Evolutionary conservation across 1,284 basidiomycete species (phyloP), one percentile per base, ranked within the genome.

Genomic region (Pseudozyma flocculosa): DNA sequence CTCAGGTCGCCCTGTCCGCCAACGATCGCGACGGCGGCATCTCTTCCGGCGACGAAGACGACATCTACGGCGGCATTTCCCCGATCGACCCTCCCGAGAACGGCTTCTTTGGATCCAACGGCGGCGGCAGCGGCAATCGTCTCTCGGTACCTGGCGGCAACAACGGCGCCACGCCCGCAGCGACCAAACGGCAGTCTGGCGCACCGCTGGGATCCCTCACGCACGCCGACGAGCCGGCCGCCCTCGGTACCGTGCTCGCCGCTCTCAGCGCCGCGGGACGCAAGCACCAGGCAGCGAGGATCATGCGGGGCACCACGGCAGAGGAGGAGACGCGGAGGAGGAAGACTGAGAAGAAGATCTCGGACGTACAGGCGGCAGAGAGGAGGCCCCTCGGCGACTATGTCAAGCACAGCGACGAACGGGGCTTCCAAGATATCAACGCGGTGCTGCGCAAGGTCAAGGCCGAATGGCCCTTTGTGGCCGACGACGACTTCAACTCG

Each of bases 401-500:
- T 37, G 50, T 74, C 36, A 55, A 64, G 17, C 44, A 50, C 11
- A 40, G 26, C 13, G 75, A 75, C 41, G 59, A 65, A 40, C 57
- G 58, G 29, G 53, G 59, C 1, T 75, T 75, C 50, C 61, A 69
- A 24, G 54, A 55, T 11, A 70, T 77, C 62, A 70, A 70, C 53
- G 73, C 73, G 8, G 67, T 75, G 4, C 55, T 75, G n/a, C 72
- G 74, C 44, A 78, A 78, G 53, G 62, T 72, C n/a, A 64, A 73
- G 48, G 57, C 48, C 15, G 75, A 76, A 41, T 78, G 75, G 75
- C 68, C 59, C 0, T 73, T 74, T 40, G 49, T 78, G 8, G 62
- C 67, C 37, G 68, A 74, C 32, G 73, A 76, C 41, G 63, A 70
- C 38, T 76, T 78, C 61, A 78, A 72, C 45, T 57, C 70, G 34